A percentile compares a stretch with the other conserved stretches of the same genome.
Evolutionary conservation across 2,329 filamentous ascomycete genomes (phyloP).

Genomic region (Aspergillus ruber): DNA sequence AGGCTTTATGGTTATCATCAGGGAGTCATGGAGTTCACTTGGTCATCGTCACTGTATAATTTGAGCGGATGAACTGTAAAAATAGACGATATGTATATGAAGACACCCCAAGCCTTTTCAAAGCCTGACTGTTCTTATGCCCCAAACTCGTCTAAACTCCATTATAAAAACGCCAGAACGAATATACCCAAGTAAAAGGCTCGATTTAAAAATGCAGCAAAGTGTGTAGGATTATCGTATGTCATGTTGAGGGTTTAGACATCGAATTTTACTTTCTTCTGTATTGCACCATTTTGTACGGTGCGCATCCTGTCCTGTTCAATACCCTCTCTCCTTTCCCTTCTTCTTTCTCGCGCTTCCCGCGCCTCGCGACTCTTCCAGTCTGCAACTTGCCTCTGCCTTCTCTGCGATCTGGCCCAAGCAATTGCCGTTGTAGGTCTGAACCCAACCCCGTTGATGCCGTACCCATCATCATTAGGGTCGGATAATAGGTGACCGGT

Average conservation of each 20-base stretch:
- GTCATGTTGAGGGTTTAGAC: slow-evolving; percentile 13
- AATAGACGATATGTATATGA: slow-evolving; percentile 10
- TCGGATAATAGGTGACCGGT: slow-evolving; percentile 54
- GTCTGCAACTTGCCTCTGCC: slow-evolving; percentile 53
- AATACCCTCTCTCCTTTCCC: slow-evolving; percentile 42
- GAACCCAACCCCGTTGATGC: slow-evolving; percentile 60
- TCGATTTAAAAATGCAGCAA: background rate
- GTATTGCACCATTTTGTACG: slow-evolving; percentile 23
- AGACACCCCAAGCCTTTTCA: slow-evolving; percentile 5
- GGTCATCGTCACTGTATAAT: slow-evolving; percentile 18
- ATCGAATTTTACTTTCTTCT: slow-evolving; percentile 39
- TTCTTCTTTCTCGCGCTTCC: slow-evolving; percentile 53
- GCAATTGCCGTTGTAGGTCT: slow-evolving; percentile 55
- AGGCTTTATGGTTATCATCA: slow-evolving; percentile 16
- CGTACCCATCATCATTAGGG: slow-evolving; percentile 56
- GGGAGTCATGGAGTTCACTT: slow-evolving; percentile 28
- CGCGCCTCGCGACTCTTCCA: slow-evolving; percentile 54
- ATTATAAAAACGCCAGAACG: background rate
- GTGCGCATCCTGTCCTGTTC: slow-evolving; percentile 19
- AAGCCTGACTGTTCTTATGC: slow-evolving; percentile 8
- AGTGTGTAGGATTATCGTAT: background rate
- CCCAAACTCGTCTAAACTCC: slow-evolving; percentile 1
- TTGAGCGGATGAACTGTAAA: slow-evolving; percentile 12
- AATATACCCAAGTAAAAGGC: background rate
- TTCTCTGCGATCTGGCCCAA: slow-evolving; percentile 49